Evolutionary conservation across 768 basidiomycete genomes (phyloP).

Genomic region (Trametes cingulata): DNA sequence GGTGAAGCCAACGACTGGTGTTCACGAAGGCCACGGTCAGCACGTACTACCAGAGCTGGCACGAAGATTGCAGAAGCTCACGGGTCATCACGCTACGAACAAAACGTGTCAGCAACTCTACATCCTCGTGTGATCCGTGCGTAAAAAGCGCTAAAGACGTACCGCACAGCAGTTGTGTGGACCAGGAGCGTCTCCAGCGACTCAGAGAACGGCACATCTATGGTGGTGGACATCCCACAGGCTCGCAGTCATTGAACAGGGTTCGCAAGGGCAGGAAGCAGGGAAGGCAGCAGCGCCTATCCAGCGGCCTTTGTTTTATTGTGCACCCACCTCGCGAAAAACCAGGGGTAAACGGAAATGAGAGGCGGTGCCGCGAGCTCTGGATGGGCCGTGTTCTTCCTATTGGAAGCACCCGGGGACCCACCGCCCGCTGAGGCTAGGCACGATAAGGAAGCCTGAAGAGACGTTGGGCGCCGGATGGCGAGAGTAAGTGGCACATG

Average conservation of each 20-base stretch:
- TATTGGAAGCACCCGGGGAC: constrained; percentile 6
- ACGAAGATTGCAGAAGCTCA: constrained; percentile 7
- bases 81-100: constrained; percentile 28
- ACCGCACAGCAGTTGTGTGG: constrained; percentile 30
- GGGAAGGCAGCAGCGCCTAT: neutral
- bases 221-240: constrained; percentile 21
- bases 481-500: constrained; percentile 1
- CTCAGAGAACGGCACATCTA: constrained; percentile 21
- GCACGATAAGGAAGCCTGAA: constrained; percentile 15
- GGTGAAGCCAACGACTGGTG: constrained; percentile 28
- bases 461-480: constrained; percentile 8
- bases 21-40: neutral
- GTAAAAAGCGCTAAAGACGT: constrained; percentile 12
- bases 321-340: neutral
- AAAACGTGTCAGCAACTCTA: constrained; percentile 17
- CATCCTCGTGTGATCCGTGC: constrained; percentile 8
- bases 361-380: constrained; percentile 8
- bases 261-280: neutral
- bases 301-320: constrained; percentile 8
- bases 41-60: neutral
- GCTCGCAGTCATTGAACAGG: constrained; percentile 14
- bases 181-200: constrained; percentile 22
- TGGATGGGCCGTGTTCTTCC: constrained; percentile 4
- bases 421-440: constrained; percentile 13
- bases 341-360: constrained; percentile 4